These are phyloP conservation scores for Sporisorium iseilematis-ciliati DNA, from an alignment of 1,284 basidiomycete species.

Conservation along the genomic window DNA sequence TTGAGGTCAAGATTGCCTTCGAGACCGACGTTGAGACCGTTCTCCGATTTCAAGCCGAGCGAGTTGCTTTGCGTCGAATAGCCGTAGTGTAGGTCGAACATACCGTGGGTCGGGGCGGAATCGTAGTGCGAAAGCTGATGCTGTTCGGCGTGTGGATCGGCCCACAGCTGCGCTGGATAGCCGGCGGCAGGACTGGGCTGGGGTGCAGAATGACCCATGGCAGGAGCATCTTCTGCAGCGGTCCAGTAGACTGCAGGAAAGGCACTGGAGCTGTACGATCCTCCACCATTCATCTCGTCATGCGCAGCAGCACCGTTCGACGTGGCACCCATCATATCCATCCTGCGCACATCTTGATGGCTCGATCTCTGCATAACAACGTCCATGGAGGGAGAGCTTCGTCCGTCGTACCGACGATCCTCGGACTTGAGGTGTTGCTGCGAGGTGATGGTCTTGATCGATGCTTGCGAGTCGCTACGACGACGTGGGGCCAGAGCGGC, in stretches of 20 bases:
- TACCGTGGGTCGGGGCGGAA: slow-evolving; percentile 2
- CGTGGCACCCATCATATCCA: slow-evolving; percentile 5
- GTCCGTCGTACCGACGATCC: slow-evolving; percentile 16
- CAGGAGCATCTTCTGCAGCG: slow-evolving; percentile 12
- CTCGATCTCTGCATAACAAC: slow-evolving; percentile 35
- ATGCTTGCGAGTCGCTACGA: slow-evolving; percentile 34
- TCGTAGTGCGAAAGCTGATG: slow-evolving; percentile 22
- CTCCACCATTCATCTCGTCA: neutral
- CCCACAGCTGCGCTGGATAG: slow-evolving; percentile 30
- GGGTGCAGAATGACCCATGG: neutral
- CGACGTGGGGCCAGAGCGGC: slow-evolving; percentile 26
- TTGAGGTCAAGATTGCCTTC: slow-evolving; percentile 28
- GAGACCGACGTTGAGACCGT: slow-evolving; percentile 24
- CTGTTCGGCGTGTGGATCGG: slow-evolving; percentile 7
- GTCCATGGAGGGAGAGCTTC: slow-evolving; percentile 33
- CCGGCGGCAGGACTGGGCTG: slow-evolving; percentile 6
- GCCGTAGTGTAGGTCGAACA: slow-evolving; percentile 35
- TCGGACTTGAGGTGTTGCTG: slow-evolving; percentile 25
- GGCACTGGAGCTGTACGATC: slow-evolving; percentile 7
- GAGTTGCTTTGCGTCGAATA: slow-evolving; percentile 21
- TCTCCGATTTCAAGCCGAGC: slow-evolving; percentile 34
- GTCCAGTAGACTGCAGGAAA: slow-evolving; percentile 27
- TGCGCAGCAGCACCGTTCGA: neutral
- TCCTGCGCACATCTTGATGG: slow-evolving; percentile 30
- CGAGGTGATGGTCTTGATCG: slow-evolving; percentile 34